These are phyloP conservation scores for Waltiozyma sp. DNA, from an alignment of 1,139 yeast species.

Conservation along the genomic window DNA sequence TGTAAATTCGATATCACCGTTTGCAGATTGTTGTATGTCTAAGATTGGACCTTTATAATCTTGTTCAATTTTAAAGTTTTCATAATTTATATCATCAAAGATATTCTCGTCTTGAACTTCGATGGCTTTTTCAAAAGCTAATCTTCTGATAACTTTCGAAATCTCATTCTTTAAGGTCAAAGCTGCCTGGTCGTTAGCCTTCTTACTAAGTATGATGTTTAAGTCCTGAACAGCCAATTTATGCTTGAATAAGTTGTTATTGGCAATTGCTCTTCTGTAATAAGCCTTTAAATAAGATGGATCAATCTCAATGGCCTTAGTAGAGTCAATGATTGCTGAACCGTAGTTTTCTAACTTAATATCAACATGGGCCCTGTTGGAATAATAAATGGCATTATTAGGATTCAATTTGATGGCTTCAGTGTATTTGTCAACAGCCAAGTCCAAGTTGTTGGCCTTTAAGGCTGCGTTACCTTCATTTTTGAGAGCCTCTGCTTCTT, in stretches of 20 bases:
- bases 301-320: slow-evolving; percentile 58
- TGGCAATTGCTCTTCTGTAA: slow-evolving; percentile 73
- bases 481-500: slow-evolving; percentile 32
- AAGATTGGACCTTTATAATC: slow-evolving; percentile 57
- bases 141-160: slow-evolving; percentile 53
- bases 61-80: slow-evolving; percentile 43
- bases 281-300: slow-evolving; percentile 64
- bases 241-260: slow-evolving; percentile 66
- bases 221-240: slow-evolving; percentile 68
- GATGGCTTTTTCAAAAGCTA: slow-evolving; percentile 82
- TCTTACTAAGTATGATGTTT: slow-evolving; percentile 45
- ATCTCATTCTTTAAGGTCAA: slow-evolving; percentile 54
- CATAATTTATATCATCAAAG: slow-evolving; percentile 23
- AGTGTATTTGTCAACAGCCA: slow-evolving; percentile 64
- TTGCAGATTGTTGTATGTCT: slow-evolving; percentile 26
- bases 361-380: slow-evolving; percentile 88
- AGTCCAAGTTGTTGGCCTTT: slow-evolving; percentile 47
- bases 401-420: slow-evolving; percentile 65
- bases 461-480: slow-evolving; percentile 66
- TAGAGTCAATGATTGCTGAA: slow-evolving; percentile 68
- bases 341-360: slow-evolving; percentile 83
- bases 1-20: slow-evolving; percentile 16
- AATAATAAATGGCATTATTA: slow-evolving; percentile 60
- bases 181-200: slow-evolving; percentile 67
- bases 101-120: slow-evolving; percentile 50